phyloP scores from a whole-genome alignment of 1,284 basidiomycete species.

The Agaricales sp. region DNA sequence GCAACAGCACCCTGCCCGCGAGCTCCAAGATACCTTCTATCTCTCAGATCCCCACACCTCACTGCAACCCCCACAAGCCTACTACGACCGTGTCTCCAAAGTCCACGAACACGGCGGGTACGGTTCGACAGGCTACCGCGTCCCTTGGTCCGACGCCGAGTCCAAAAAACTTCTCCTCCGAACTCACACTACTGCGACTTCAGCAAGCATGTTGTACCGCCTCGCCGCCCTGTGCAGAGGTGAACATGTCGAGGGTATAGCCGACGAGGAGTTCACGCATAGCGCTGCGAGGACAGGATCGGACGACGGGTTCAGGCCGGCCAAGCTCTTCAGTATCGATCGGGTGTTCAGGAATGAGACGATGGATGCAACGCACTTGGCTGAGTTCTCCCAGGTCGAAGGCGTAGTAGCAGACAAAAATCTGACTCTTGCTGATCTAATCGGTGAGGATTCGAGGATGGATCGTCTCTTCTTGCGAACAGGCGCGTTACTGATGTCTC shows the following conservation, averaged over 20 bases:
- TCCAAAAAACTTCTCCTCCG: conserved; percentile 88
- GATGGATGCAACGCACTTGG: conserved; percentile 98
- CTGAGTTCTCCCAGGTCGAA: conserved; percentile 99
- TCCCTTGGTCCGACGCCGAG: conserved; percentile 92
- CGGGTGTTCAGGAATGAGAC: conserved; percentile 99
- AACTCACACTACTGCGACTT: conserved; percentile 97
- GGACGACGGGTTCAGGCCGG: conserved; percentile 78
- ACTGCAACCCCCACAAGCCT: conserved; percentile 71
- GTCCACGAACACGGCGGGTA: conserved; percentile 89
- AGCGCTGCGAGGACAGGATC: conserved; percentile 17
- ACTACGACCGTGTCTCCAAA: conserved; percentile 83
- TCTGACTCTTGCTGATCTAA: conserved; percentile 93
- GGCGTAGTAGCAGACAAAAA: conserved; percentile 95
- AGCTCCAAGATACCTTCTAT: conserved; percentile 99
- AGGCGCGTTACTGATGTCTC: conserved; percentile 6
- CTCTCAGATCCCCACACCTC: conserved; percentile 85
- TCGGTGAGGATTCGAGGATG: conserved; percentile 49
- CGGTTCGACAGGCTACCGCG: conserved; percentile 95
- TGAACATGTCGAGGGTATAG: conserved; percentile 35
- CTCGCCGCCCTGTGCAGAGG: conserved; percentile 72
- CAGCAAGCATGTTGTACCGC: conserved; percentile 90
- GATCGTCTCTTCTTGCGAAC: neutral
- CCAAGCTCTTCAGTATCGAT: conserved; percentile 97
- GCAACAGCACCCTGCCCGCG: conserved; percentile 97
- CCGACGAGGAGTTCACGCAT: conserved; percentile 27